These are phyloP conservation scores for Periconia sp. DNA, from an alignment of 2,329 filamentous ascomycete species.

Conservation along the genomic window DNA sequence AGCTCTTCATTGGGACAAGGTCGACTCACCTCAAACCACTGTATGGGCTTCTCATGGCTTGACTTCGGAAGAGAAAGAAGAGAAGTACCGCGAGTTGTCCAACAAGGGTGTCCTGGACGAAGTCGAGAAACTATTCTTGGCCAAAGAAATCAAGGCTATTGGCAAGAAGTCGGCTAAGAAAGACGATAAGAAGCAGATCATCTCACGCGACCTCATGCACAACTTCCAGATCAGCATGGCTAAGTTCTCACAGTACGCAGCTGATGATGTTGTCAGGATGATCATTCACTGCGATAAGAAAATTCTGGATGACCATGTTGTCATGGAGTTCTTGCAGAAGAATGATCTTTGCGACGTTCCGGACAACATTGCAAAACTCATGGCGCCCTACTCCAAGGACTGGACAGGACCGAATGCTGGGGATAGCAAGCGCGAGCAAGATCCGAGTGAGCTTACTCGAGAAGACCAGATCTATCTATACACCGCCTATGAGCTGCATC, in stretches of 20 bases:
- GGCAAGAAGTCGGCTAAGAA: conserved; percentile 75
- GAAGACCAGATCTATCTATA: conserved; percentile 96
- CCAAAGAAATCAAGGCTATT: conserved; percentile 92
- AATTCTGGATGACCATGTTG: conserved; percentile 84
- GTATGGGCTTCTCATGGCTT: conserved; percentile 90
- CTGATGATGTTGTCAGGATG: conserved; percentile 87
- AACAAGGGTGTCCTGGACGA: conserved; percentile 96
- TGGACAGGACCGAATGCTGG: conserved; percentile 89
- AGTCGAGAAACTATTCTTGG: conserved; percentile 96
- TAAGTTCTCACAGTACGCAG: conserved; percentile 85
- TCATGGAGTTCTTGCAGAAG: conserved; percentile 95
- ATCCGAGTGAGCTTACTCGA: conserved; percentile 85
- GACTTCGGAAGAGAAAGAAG: conserved; percentile 87
- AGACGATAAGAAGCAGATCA: conserved; percentile 97
- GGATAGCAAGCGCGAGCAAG: conserved; percentile 79
- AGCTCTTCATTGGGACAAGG: conserved; percentile 98
- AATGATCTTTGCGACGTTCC: conserved; percentile 92
- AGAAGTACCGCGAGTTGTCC: conserved; percentile 92
- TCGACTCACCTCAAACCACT: conserved; percentile 88
- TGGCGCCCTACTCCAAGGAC: conserved; percentile 95
- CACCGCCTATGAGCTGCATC: conserved; percentile 91
- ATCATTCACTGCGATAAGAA: conserved; percentile 94
- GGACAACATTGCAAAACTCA: conserved; percentile 86
- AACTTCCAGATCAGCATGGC: conserved; percentile 76
- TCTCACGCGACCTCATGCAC: conserved; percentile 76